These are phyloP conservation scores for Teunomyces atbi DNA, from an alignment of 805 yeast genomes.

Conservation along the genomic window DNA sequence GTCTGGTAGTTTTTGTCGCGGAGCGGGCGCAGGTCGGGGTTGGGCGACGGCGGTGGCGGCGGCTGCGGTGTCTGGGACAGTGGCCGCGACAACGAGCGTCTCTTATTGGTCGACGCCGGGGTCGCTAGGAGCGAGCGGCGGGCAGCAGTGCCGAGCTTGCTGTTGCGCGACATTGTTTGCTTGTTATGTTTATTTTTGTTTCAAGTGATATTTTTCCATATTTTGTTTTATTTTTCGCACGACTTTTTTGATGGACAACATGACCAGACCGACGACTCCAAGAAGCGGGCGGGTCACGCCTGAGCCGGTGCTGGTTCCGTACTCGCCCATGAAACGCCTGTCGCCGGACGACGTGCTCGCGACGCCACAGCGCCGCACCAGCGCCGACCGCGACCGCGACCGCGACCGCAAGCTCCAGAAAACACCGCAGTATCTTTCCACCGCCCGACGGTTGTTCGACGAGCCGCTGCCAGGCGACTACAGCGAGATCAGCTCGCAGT, in stretches of 20 bases:
- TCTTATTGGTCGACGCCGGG: constrained; percentile 30
- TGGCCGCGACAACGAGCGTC: constrained; percentile 19
- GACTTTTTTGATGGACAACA: background rate
- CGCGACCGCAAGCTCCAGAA: constrained; percentile 27
- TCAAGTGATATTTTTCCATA: background rate
- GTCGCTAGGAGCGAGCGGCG: constrained; percentile 32
- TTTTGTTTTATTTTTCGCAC: background rate
- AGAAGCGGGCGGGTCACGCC: background rate
- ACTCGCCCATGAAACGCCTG: background rate
- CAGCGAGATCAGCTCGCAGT: constrained; percentile 37
- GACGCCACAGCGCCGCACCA: background rate
- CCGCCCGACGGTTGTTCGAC: constrained; percentile 36
- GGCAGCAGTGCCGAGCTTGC: constrained; percentile 13
- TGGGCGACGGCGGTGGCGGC: constrained; percentile 9
- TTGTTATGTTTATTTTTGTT: background rate
- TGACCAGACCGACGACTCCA: background rate
- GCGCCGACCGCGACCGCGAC: background rate
- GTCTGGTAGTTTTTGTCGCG: constrained; percentile 69
- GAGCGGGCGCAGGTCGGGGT: constrained; percentile 70
- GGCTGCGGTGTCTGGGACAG: constrained; percentile 14
- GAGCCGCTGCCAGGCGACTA: constrained; percentile 12
- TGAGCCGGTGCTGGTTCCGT: background rate
- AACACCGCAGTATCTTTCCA: constrained; percentile 41
- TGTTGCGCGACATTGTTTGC: background rate
- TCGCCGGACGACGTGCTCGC: background rate